phyloP scores from a whole-genome alignment of 371 early-diverging fungal genomes.

The Batkoa obscura region DNA sequence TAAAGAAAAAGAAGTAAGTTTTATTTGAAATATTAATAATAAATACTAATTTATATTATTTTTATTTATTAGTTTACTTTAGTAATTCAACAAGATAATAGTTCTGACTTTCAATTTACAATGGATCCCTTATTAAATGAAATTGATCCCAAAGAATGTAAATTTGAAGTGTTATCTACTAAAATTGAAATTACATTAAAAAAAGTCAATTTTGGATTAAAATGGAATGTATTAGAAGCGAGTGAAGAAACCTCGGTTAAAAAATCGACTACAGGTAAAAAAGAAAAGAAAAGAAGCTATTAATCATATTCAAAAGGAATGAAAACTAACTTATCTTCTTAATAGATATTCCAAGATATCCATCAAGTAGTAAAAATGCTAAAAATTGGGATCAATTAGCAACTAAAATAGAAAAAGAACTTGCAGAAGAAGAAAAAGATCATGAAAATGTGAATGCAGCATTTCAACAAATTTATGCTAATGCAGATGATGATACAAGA shows the following conservation, averaged over 20 bases:
- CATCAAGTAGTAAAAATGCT: constrained; percentile 21
- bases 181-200: constrained; percentile 87
- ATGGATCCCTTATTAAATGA: constrained; percentile 60
- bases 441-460: constrained; percentile 78
- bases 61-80: constrained; percentile 32
- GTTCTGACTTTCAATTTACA: constrained; percentile 59
- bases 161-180: constrained; percentile 54
- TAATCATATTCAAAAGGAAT: constrained; percentile 4
- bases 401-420: constrained; percentile 35
- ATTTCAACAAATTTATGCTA: constrained; percentile 79
- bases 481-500: constrained; percentile 78
- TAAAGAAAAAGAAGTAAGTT: constrained; percentile 25
- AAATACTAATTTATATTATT: not conserved
- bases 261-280: not conserved
- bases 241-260: constrained; percentile 20
- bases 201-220: constrained; percentile 44
- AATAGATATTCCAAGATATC: constrained; percentile 15
- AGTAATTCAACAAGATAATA: constrained; percentile 49
- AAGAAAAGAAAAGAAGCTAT: not conserved
- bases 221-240: constrained; percentile 67
- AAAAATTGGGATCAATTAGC: constrained; percentile 71
- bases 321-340: no score
- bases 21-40: not conserved
- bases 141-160: constrained; percentile 47
- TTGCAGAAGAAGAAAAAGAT: constrained; percentile 57